Evolutionary conservation across 2,329 filamentous ascomycete genomes (phyloP).

Genomic region (Drechmeria coniospora): DNA sequence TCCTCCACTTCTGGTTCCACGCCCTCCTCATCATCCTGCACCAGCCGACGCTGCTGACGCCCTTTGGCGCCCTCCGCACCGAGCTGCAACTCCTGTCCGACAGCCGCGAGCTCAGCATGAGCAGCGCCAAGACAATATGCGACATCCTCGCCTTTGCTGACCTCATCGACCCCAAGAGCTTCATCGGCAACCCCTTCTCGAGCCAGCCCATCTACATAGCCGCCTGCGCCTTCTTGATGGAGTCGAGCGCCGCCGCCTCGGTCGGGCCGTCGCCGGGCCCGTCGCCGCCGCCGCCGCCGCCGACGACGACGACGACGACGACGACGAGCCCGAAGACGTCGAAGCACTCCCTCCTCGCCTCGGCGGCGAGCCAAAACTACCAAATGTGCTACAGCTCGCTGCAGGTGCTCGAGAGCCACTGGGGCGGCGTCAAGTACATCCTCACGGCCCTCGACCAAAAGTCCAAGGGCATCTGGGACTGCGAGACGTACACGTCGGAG

Average conservation of each 20-base stretch:
- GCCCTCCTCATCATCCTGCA: conserved; percentile 73
- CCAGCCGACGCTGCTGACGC: conserved; percentile 67
- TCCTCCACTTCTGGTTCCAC: conserved; percentile 82
- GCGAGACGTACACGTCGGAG: conserved; percentile 49
- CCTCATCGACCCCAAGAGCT: conserved; percentile 70
- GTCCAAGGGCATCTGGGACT: conserved; percentile 73
- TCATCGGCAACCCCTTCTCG: conserved; percentile 77
- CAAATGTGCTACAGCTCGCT: conserved; percentile 74
- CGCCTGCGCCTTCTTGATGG: conserved; percentile 75
- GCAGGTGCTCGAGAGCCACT: conserved; percentile 67
- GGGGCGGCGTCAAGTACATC: conserved; percentile 79
- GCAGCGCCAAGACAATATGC: conserved; percentile 79
- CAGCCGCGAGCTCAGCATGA: conserved; percentile 71
- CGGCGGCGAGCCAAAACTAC: conserved; percentile 74
- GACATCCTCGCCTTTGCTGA: conserved; percentile 80
- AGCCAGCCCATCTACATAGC: conserved; percentile 87
- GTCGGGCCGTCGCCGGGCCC: conserved; percentile 40
- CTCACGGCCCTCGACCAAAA: conserved; percentile 77
- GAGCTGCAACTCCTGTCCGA: conserved; percentile 63
- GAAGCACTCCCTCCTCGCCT: conserved; percentile 63
- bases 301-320: conserved; percentile 4
- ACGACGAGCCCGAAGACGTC: conserved; percentile 23
- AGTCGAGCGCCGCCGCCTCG: conserved; percentile 57
- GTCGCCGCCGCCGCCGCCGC: conserved; percentile 25
- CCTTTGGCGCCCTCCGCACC: conserved; percentile 42